phyloP scores from a whole-genome alignment of 2,329 filamentous ascomycete species.

The Fusarium abutilonis region DNA sequence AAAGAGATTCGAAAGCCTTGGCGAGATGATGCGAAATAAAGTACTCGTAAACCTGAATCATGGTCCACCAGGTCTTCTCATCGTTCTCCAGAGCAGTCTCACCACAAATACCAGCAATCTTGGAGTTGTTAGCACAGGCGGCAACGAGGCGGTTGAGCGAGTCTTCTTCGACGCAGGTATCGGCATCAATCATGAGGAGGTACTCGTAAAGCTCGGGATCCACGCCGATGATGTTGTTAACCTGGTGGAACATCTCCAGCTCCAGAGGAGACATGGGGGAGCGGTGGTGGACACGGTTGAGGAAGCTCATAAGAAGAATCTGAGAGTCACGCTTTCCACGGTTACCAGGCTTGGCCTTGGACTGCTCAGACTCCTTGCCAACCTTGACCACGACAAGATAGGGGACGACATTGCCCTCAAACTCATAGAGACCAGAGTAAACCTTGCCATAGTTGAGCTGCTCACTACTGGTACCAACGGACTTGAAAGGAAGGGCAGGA shows the following conservation, averaged over 20 bases:
- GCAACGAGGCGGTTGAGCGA: conserved; percentile 92
- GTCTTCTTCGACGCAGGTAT: conserved; percentile 93
- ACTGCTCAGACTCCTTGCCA: conserved; percentile 94
- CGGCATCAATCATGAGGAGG: conserved; percentile 95
- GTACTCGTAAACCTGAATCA: conserved; percentile 99
- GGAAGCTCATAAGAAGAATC: conserved; percentile 94
- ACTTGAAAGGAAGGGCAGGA: conserved; percentile 92
- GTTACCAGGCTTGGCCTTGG: conserved; percentile 92
- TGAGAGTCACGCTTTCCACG: conserved; percentile 98
- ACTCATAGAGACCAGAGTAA: conserved; percentile 97
- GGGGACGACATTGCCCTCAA: conserved; percentile 95
- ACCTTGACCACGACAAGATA: conserved; percentile 97
- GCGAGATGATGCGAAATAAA: conserved; percentile 97
- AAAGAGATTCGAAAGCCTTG: conserved; percentile 97
- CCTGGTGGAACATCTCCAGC: conserved; percentile 97
- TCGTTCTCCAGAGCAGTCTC: conserved; percentile 97
- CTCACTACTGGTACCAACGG: conserved; percentile 85
- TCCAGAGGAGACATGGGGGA: conserved; percentile 95
- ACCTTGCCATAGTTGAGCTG: conserved; percentile 99
- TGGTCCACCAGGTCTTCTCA: conserved; percentile 96
- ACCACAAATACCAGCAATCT: conserved; percentile 97
- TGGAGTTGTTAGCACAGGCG: conserved; percentile 90
- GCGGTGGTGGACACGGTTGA: conserved; percentile 96
- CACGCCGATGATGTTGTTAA: conserved; percentile 99
- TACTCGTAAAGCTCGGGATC: conserved; percentile 98